Evolutionary conservation across 768 basidiomycete species (phyloP).

Genomic region (Myochromella boudieri): DNA sequence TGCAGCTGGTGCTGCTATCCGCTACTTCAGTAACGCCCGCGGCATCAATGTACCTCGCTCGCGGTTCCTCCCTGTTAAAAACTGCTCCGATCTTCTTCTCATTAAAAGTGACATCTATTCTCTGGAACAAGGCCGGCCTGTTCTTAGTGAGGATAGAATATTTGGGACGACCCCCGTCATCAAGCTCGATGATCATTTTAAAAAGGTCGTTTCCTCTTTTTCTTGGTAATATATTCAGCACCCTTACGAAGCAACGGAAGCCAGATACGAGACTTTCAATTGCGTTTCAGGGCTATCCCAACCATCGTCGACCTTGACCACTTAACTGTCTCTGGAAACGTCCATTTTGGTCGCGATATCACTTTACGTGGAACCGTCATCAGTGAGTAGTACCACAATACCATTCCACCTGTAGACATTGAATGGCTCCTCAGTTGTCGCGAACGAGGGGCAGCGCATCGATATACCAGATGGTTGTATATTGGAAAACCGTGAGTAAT

Average conservation of each 20-base stretch:
- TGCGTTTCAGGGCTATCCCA: constrained; percentile 81
- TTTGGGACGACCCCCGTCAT: constrained; percentile 74
- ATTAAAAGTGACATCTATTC: constrained; percentile 81
- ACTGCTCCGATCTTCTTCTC: constrained; percentile 69
- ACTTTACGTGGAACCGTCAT: constrained; percentile 80
- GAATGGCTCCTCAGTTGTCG: constrained; percentile 37
- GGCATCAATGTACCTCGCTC: constrained; percentile 83
- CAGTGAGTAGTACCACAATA: constrained; percentile 27
- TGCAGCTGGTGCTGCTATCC: constrained; percentile 82
- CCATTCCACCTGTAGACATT: background rate
- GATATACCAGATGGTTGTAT: constrained; percentile 67
- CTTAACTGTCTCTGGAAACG: constrained; percentile 77
- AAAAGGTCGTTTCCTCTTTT: constrained; percentile 51
- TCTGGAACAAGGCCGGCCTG: constrained; percentile 67
- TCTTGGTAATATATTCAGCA: too few species aligned
- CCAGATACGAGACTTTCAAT: constrained; percentile 69
- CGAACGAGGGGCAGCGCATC: constrained; percentile 65
- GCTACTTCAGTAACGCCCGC: constrained; percentile 73
- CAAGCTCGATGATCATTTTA: constrained; percentile 85
- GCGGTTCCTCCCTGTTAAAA: constrained; percentile 77
- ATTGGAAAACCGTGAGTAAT: constrained; percentile 50
- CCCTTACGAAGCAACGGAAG: background rate
- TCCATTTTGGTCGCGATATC: constrained; percentile 70
- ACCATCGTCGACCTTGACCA: constrained; percentile 79
- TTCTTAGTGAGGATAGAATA: constrained; percentile 64